Evolutionary conservation across 1,284 basidiomycete species (phyloP).

Genomic region (Marasmius oreades): DNA sequence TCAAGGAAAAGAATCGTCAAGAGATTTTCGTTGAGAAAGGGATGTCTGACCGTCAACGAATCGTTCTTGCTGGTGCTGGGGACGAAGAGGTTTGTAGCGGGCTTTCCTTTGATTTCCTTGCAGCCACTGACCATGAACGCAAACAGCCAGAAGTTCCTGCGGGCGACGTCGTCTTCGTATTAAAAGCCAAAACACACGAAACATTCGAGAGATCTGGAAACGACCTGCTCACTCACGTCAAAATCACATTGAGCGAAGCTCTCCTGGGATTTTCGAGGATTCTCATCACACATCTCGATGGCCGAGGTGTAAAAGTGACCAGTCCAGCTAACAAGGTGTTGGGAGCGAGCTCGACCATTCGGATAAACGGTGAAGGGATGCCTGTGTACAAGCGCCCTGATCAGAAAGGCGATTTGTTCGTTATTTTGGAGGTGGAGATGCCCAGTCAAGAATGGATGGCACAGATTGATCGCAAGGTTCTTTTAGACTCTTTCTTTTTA

Average conservation of each 20-base stretch:
- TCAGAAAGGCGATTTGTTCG: conserved; percentile 77
- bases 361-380: conserved; percentile 85
- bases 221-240: conserved; percentile 73
- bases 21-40: conserved; percentile 87
- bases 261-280: conserved; percentile 88
- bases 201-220: conserved; percentile 81
- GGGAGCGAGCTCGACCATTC: conserved; percentile 68
- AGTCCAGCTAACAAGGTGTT: conserved; percentile 76
- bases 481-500: conserved; percentile 2
- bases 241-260: conserved; percentile 89
- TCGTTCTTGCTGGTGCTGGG: conserved; percentile 86
- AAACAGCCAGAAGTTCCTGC: conserved; percentile 74
- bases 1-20: conserved; percentile 85
- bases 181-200: conserved; percentile 66
- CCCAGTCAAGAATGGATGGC: conserved; percentile 69
- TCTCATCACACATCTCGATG: conserved; percentile 85
- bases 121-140: conserved; percentile 12
- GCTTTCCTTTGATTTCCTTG: background rate
- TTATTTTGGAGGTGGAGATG: conserved; percentile 85
- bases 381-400: conserved; percentile 65
- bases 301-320: conserved; percentile 76
- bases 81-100: conserved; percentile 72
- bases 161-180: conserved; percentile 86
- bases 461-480: conserved; percentile 54
- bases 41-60: conserved; percentile 82